Evolutionary conservation across 768 basidiomycete species (phyloP).

Genomic region (Boletus tylopilopsis): DNA sequence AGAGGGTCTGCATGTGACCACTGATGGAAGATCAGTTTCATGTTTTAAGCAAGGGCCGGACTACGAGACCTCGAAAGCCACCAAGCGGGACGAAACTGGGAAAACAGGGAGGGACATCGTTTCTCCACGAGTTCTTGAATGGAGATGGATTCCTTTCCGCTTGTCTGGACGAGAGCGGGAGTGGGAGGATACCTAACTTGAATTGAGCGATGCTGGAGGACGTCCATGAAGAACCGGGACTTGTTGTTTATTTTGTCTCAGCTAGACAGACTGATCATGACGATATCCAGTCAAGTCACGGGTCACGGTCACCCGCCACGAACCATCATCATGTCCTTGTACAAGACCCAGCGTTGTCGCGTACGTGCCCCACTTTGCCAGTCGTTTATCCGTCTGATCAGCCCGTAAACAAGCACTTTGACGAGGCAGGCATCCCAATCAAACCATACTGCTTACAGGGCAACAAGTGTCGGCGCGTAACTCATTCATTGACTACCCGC

Average conservation of each 20-base stretch:
- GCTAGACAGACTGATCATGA: too few species aligned
- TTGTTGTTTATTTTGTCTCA: too few species aligned
- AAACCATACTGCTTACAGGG: conserved; percentile 46
- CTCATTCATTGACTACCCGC: conserved; percentile 3
- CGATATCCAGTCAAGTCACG: conserved; percentile 9
- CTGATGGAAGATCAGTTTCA: conserved; percentile 20
- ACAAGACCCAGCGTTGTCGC: conserved; percentile 47
- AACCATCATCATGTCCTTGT: conserved; percentile 29
- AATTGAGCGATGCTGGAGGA: conserved; percentile 10
- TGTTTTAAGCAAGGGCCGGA: not conserved
- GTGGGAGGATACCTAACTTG: conserved; percentile 20
- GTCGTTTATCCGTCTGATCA: conserved; percentile 14
- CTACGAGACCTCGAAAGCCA: conserved; percentile 31
- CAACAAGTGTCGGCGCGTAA: conserved; percentile 45
- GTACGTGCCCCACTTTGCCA: conserved; percentile 29
- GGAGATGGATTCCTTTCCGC: conserved; percentile 13
- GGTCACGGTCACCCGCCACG: conserved; percentile 19
- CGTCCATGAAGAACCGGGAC: too few species aligned
- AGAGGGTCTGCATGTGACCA: conserved; percentile 33
- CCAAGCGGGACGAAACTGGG: conserved; percentile 29
- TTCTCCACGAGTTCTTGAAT: conserved; percentile 31
- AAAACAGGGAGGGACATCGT: conserved; percentile 27
- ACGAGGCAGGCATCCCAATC: conserved; percentile 39
- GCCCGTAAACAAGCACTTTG: conserved; percentile 41
- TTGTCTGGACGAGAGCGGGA: conserved; percentile 20